These are phyloP conservation scores for Candida andamanensis DNA, from an alignment of 805 yeast genomes.

Conservation along the genomic window DNA sequence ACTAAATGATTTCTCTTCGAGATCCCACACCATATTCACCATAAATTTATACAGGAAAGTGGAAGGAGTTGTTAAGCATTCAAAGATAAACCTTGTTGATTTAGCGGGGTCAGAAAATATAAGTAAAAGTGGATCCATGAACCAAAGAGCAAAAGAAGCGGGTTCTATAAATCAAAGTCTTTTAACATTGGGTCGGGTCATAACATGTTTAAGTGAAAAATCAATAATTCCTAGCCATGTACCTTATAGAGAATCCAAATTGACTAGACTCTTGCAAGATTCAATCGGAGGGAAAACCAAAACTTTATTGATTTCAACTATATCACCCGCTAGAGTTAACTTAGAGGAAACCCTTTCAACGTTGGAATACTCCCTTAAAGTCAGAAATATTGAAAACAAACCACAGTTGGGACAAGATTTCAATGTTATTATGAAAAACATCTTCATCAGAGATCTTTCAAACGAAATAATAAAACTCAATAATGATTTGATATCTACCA, in stretches of 20 bases:
- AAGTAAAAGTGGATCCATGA: constrained; percentile 78
- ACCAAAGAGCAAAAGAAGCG: constrained; percentile 86
- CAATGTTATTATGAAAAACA: constrained; percentile 45
- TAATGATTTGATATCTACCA: constrained; percentile 57
- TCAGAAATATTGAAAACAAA: constrained; percentile 68
- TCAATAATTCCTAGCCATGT: constrained; percentile 45
- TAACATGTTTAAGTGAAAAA: constrained; percentile 47
- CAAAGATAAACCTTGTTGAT: constrained; percentile 83
- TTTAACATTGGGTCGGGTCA: constrained; percentile 83
- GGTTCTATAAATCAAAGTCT: constrained; percentile 89
- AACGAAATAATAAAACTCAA: constrained; percentile 52
- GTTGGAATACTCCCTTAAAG: constrained; percentile 81
- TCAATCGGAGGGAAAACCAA: constrained; percentile 86
- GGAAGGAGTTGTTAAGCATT: constrained; percentile 16
- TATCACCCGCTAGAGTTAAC: constrained; percentile 77
- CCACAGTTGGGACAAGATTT: constrained; percentile 46
- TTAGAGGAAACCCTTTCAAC: constrained; percentile 81
- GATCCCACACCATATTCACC: constrained; percentile 76
- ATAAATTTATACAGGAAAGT: constrained; percentile 48
- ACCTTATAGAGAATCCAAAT: constrained; percentile 81
- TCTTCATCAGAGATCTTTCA: constrained; percentile 47
- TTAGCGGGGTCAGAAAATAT: constrained; percentile 95
- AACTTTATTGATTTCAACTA: constrained; percentile 82
- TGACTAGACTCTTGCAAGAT: constrained; percentile 71
- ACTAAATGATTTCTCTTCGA: constrained; percentile 65